phyloP scores from a whole-genome alignment of 805 yeast genomes.

The Nakazawaea wickerhamii region DNA sequence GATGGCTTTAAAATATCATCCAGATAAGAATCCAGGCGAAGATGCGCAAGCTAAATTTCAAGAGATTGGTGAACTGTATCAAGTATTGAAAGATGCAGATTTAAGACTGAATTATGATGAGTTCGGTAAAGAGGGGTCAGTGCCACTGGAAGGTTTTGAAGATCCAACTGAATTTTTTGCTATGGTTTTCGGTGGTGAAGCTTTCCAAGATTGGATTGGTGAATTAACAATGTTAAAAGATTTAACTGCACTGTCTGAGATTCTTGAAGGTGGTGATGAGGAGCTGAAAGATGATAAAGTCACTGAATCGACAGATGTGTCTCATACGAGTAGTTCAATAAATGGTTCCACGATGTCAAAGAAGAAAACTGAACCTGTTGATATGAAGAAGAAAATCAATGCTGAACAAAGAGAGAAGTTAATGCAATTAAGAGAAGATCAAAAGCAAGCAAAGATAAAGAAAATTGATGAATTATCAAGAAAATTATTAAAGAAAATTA shows the following conservation, averaged over 20 bases:
- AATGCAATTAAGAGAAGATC: constrained; percentile 19
- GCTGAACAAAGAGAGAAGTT: constrained; percentile 19
- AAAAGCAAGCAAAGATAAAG: constrained; percentile 30
- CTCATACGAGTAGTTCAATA: background rate
- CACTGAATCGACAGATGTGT: constrained; percentile 7
- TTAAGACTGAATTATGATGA: constrained; percentile 67
- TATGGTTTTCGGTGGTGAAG: constrained; percentile 84
- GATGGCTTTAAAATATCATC: constrained; percentile 71
- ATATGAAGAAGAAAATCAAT: constrained; percentile 8
- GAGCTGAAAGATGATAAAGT: constrained; percentile 29
- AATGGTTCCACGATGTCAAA: background rate
- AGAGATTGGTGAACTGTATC: constrained; percentile 65
- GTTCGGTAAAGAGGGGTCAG: constrained; percentile 67
- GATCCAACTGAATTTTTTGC: constrained; percentile 71
- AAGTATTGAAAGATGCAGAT: constrained; percentile 61
- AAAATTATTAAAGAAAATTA: constrained; percentile 39
- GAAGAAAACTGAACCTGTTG: background rate
- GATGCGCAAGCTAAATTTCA: constrained; percentile 69
- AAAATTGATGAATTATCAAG: constrained; percentile 54
- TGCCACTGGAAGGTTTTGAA: constrained; percentile 66
- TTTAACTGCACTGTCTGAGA: constrained; percentile 55
- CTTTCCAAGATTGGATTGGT: constrained; percentile 82
- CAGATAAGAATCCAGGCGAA: constrained; percentile 76
- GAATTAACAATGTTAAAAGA: constrained; percentile 77
- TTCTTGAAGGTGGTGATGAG: constrained; percentile 32